phyloP scores from a whole-genome alignment of 2,329 filamentous ascomycete species.

The Neonectria faginata region DNA sequence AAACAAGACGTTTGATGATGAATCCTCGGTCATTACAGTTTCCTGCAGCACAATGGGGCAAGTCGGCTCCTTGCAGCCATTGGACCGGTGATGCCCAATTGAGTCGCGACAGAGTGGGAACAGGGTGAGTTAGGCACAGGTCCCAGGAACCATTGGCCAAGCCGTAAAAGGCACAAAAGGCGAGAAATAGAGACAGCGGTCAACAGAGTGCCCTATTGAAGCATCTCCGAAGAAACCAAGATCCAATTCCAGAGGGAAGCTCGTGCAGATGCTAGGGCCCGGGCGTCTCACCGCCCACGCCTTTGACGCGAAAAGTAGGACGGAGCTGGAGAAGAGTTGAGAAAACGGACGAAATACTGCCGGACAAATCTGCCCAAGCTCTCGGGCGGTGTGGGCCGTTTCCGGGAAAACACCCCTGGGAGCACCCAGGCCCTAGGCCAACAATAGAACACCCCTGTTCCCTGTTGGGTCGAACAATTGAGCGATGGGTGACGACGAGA shows the following conservation, averaged over 20 bases:
- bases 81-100: not conserved
- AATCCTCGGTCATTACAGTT: not conserved
- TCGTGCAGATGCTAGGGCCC: not conserved
- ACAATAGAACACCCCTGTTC: conserved; percentile 3
- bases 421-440: not conserved
- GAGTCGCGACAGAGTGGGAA: not conserved
- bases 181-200: not conserved
- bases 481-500: not conserved
- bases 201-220: no score
- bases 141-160: no score
- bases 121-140: no score
- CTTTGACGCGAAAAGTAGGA: not conserved
- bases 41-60: not conserved
- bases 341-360: conserved; percentile 22
- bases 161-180: no score
- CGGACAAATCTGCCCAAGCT: conserved; percentile 29
- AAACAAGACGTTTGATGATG: not conserved
- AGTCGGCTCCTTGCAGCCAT: not conserved
- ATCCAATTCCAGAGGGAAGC: not conserved
- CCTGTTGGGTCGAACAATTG: not conserved
- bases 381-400: conserved; percentile 23
- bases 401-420: conserved; percentile 2
- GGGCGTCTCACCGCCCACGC: conserved; percentile 22
- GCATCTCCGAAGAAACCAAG: no score
- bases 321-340: not conserved